phyloP scores from a whole-genome alignment of 108 stramenopile genomes.

The Mediolabrus comicus region DNA sequence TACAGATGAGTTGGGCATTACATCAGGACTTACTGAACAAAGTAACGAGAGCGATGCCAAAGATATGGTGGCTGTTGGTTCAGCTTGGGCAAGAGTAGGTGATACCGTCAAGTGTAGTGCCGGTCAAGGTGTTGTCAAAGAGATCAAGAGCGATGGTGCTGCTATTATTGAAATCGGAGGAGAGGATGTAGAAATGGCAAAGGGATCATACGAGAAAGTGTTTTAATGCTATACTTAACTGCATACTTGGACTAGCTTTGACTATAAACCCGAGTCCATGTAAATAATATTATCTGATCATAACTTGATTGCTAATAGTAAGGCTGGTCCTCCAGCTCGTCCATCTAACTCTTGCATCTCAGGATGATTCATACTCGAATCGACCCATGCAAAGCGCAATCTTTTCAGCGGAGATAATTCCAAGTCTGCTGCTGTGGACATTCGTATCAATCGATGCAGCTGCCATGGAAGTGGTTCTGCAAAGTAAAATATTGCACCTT shows the following conservation, averaged over 20 bases:
- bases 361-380: constrained; percentile 66
- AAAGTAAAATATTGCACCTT: constrained; percentile 62
- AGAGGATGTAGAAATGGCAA: constrained; percentile 50
- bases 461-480: constrained; percentile 82
- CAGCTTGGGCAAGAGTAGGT: constrained; percentile 90
- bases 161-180: constrained; percentile 64
- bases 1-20: constrained; percentile 69
- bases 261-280: no score
- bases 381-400: constrained; percentile 66
- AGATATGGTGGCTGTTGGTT: constrained; percentile 84
- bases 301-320: constrained; percentile 49
- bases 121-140: constrained; percentile 76
- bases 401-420: constrained; percentile 14
- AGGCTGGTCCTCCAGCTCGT: constrained; percentile 64
- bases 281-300: not conserved
- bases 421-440: not conserved
- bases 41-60: constrained; percentile 77
- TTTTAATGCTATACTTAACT: no score
- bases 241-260: not conserved
- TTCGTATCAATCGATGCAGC: constrained; percentile 49
- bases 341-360: constrained; percentile 58
- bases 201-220: constrained; percentile 64
- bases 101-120: constrained; percentile 76
- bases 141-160: constrained; percentile 64
- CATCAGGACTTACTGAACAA: constrained; percentile 48